phyloP scores from a whole-genome alignment of 2,329 filamentous ascomycete genomes.

The Talaromyces sp. region DNA sequence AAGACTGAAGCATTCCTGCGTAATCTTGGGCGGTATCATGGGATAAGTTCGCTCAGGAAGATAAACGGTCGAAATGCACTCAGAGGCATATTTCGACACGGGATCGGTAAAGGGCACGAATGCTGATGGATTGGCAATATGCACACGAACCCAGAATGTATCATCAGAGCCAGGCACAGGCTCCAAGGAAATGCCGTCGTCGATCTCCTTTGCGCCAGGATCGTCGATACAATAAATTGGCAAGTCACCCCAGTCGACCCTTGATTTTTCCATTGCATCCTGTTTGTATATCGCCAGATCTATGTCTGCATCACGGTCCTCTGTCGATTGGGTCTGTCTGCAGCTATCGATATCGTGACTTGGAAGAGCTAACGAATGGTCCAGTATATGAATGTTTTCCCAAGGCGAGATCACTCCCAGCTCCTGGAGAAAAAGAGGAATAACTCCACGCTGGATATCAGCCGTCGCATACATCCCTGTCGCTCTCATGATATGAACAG shows the following conservation, averaged over 20 bases:
- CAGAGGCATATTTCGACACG: conserved; percentile 50
- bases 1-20: conserved; percentile 50
- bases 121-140: conserved; percentile 60
- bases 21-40: conserved; percentile 49
- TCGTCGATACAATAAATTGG: conserved; percentile 57
- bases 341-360: conserved; percentile 28
- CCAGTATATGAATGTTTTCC: conserved; percentile 48
- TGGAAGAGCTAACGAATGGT: conserved; percentile 49
- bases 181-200: conserved; percentile 58
- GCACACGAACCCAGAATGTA: conserved; percentile 55
- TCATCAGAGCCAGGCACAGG: conserved; percentile 36
- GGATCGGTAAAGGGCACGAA: conserved; percentile 49
- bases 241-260: conserved; percentile 52
- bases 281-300: conserved; percentile 9
- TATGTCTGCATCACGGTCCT: conserved; percentile 5
- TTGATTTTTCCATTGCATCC: conserved; percentile 52
- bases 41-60: conserved; percentile 49
- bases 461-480: conserved; percentile 50
- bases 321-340: conserved; percentile 24
- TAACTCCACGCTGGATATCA: conserved; percentile 31
- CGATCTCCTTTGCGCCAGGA: conserved; percentile 51
- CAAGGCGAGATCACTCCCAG: conserved; percentile 55
- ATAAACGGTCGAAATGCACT: conserved; percentile 50
- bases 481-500: conserved; percentile 50
- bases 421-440: conserved; percentile 53